Conservation (phyloP, 2,329 filamentous ascomycete species). For the Dothideomycetidae sp. region DNA sequence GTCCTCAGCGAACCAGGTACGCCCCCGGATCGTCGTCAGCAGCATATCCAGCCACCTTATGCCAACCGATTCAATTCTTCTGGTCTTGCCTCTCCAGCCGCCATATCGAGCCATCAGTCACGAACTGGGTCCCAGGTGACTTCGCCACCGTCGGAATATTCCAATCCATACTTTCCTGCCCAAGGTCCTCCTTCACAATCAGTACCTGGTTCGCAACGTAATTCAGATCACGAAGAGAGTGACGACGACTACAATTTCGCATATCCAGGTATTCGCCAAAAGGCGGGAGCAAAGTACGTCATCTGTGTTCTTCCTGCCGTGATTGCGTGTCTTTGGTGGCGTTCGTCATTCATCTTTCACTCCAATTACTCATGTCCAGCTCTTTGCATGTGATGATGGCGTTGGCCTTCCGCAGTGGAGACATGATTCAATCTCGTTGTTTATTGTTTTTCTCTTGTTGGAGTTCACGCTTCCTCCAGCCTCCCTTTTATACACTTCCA, state of each 20-base stretch:
- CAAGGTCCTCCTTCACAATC: constrained; percentile 61
- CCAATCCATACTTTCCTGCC: constrained; percentile 33
- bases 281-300: constrained; percentile 68
- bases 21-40: constrained; percentile 59
- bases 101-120: constrained; percentile 44
- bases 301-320: constrained; percentile 4
- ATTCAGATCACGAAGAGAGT: constrained; percentile 77
- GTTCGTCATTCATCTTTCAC: no score
- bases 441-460: no score
- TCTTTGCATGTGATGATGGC: background rate
- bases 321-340: background rate
- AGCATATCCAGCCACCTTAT: constrained; percentile 46
- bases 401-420: no score
- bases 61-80: constrained; percentile 82
- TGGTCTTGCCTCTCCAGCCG: constrained; percentile 69
- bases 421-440: no score
- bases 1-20: constrained; percentile 93
- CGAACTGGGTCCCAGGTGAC: constrained; percentile 68
- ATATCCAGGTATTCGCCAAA: constrained; percentile 55
- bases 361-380: background rate
- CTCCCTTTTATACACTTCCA: no score
- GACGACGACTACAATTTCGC: constrained; percentile 44
- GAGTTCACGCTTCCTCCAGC: no score
- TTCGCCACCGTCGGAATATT: constrained; percentile 53
- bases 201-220: constrained; percentile 71